Conservation (phyloP, 1,139 yeast genomes). For the Candida sanyaensis region DNA sequence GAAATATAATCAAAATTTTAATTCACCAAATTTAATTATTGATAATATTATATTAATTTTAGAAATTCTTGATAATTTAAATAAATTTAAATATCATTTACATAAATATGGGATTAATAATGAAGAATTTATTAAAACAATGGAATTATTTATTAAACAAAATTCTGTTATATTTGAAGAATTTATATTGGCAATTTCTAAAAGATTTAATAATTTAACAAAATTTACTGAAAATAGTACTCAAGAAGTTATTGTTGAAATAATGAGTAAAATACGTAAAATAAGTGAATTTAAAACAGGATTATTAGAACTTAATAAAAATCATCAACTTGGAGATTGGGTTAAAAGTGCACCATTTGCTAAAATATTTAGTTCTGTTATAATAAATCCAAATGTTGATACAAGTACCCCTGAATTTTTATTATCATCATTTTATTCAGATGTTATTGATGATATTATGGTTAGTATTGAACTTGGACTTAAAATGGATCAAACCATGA, state of each 20-base stretch:
- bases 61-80: slow-evolving; percentile 43
- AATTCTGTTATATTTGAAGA: slow-evolving; percentile 53
- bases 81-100: slow-evolving; percentile 22
- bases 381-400: slow-evolving; percentile 32
- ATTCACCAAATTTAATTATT: slow-evolving; percentile 15
- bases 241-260: slow-evolving; percentile 69
- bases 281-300: slow-evolving; percentile 64
- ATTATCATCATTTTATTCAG: slow-evolving; percentile 67
- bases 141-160: slow-evolving; percentile 19
- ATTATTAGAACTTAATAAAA: slow-evolving; percentile 50
- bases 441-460: slow-evolving; percentile 72
- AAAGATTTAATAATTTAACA: slow-evolving; percentile 44
- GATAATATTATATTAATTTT: slow-evolving; percentile 40
- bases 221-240: slow-evolving; percentile 57
- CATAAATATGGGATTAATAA: slow-evolving; percentile 14
- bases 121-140: slow-evolving; percentile 15
- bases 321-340: slow-evolving; percentile 68
- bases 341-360: slow-evolving; percentile 56
- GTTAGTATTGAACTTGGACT: slow-evolving; percentile 59
- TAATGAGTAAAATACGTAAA: slow-evolving; percentile 61
- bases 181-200: slow-evolving; percentile 56
- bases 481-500: slow-evolving; percentile 26
- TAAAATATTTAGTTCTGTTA: slow-evolving; percentile 49
- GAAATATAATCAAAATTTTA: slow-evolving; percentile 10
- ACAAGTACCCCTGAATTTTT: slow-evolving; percentile 48